Evolutionary conservation across 257 asterid species (phyloP).

Genomic region (Solanum megistacrolobum): DNA sequence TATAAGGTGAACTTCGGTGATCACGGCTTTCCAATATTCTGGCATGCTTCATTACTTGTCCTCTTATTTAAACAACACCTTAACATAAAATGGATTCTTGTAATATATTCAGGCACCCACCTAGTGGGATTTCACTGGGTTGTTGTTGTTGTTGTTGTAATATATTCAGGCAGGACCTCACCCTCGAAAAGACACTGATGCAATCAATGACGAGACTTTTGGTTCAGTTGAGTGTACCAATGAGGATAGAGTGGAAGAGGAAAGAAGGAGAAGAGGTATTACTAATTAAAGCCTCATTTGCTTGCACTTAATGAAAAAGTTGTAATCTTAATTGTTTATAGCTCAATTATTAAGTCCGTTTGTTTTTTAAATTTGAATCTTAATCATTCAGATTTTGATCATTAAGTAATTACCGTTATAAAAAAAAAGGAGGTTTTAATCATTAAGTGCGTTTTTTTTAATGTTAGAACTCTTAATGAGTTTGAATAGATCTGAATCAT

Average conservation of each 20-base stretch:
- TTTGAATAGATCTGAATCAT: background rate
- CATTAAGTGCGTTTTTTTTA: background rate
- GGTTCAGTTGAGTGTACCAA: constrained; percentile 63
- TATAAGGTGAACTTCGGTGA: constrained; percentile 51
- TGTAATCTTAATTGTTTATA: background rate
- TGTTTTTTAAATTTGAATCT: background rate
- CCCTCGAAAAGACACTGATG: constrained; percentile 54
- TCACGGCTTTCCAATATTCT: background rate
- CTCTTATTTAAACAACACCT: background rate
- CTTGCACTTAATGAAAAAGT: background rate
- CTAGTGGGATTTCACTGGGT: no score
- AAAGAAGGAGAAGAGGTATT: constrained; percentile 85
- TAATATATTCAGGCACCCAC: constrained; percentile 52
- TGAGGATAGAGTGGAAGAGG: constrained; percentile 87
- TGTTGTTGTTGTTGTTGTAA: no score
- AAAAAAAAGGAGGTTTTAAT: background rate
- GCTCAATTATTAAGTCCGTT: background rate
- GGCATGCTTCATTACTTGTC: background rate
- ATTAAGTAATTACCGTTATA: background rate
- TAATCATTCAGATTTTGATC: background rate
- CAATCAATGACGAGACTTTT: constrained; percentile 79
- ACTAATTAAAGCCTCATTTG: background rate
- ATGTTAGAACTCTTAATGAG: background rate
- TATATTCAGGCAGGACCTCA: constrained; percentile 61
- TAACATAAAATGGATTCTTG: background rate